phyloP scores from a whole-genome alignment of 495 filamentous ascomycete genomes.

The Lepraria neglecta region DNA sequence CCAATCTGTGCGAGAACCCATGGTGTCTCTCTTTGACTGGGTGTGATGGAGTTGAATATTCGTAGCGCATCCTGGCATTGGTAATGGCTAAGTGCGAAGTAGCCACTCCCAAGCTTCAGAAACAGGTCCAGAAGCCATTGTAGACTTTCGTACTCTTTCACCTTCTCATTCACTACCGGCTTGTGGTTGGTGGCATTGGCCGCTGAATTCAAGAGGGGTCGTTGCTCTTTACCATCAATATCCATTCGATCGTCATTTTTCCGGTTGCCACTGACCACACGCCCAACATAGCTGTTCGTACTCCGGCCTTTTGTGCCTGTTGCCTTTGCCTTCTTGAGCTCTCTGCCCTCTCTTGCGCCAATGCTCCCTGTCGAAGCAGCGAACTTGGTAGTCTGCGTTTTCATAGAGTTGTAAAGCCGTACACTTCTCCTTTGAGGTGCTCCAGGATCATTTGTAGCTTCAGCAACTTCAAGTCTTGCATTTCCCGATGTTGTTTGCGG shows the following conservation, averaged over 20 bases:
- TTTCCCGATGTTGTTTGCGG: constrained; percentile 52
- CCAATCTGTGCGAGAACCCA: constrained; percentile 90
- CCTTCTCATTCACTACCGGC: constrained; percentile 39
- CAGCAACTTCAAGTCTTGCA: constrained; percentile 23
- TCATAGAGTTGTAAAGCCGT: constrained; percentile 66
- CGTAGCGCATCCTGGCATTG: constrained; percentile 69
- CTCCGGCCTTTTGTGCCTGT: constrained; percentile 52
- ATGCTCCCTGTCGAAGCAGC: constrained; percentile 38
- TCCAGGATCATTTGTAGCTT: constrained; percentile 50
- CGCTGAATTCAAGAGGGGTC: constrained; percentile 30
- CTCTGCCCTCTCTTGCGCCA: constrained; percentile 55
- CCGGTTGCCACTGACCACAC: constrained; percentile 82
- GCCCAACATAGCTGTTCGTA: constrained; percentile 55
- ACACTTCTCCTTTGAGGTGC: constrained; percentile 72
- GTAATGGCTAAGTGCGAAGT: constrained; percentile 69
- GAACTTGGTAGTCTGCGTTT: constrained; percentile 53
- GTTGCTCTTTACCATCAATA: constrained; percentile 53
- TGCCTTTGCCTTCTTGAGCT: constrained; percentile 71
- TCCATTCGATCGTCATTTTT: constrained; percentile 64
- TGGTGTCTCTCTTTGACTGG: constrained; percentile 81
- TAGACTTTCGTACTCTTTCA: constrained; percentile 68
- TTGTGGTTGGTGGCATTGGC: constrained; percentile 26
- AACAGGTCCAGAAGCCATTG: constrained; percentile 76
- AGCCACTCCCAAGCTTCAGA: constrained; percentile 72
- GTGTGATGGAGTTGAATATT: constrained; percentile 60